Evolutionary conservation across 495 filamentous ascomycete genomes (phyloP).

Genomic region (Cercophora newfieldiana): DNA sequence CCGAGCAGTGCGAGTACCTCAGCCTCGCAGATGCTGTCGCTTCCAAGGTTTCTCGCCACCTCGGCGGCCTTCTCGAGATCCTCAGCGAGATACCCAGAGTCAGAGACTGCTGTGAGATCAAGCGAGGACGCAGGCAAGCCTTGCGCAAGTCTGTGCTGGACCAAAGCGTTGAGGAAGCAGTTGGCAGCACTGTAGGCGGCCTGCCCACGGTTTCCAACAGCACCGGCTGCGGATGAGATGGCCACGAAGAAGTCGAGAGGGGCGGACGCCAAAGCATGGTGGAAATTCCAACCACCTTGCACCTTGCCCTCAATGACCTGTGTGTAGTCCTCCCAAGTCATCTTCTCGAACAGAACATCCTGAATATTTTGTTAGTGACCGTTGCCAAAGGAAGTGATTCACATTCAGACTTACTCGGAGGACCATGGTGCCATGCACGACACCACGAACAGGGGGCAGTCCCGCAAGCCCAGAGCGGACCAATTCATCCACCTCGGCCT

Average conservation of each 20-base stretch:
- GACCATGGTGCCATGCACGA: conserved; percentile 57
- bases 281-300: conserved; percentile 57
- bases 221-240: conserved; percentile 61
- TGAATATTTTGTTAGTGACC: conserved; percentile 24
- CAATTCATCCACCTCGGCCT: conserved; percentile 40
- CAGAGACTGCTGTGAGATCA: conserved; percentile 56
- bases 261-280: conserved; percentile 46
- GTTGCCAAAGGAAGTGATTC: conserved; percentile 13
- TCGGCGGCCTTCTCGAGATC: conserved; percentile 47
- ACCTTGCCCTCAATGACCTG: conserved; percentile 57
- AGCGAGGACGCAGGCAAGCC: conserved; percentile 53
- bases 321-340: conserved; percentile 52
- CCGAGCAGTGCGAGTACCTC: conserved; percentile 52
- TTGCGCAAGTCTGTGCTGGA: conserved; percentile 45
- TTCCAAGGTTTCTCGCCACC: conserved; percentile 49
- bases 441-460: conserved; percentile 47
- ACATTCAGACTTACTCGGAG: conserved; percentile 46
- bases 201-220: conserved; percentile 62
- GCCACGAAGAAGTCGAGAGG: conserved; percentile 68
- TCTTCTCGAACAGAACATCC: conserved; percentile 58
- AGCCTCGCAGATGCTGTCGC: conserved; percentile 52
- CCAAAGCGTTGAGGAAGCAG: conserved; percentile 58
- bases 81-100: conserved; percentile 56
- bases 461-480: conserved; percentile 32
- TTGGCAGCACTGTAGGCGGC: conserved; percentile 66